phyloP scores from a whole-genome alignment of 768 basidiomycete species.

The Boletus coccyginus region DNA sequence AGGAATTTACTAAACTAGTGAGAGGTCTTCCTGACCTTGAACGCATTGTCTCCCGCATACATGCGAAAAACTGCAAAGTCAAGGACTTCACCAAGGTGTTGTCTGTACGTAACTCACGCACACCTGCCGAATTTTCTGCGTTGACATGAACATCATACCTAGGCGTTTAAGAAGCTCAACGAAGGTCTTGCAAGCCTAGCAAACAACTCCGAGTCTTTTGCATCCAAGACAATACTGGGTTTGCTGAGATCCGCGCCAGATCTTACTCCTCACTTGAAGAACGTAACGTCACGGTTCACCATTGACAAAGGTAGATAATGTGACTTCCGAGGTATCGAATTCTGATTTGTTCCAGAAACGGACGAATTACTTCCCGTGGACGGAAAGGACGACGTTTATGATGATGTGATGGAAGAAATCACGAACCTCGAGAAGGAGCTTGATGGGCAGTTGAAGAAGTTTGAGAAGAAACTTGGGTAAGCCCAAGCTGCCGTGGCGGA shows the following conservation, averaged over 20 bases:
- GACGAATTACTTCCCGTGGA: conserved; percentile 74
- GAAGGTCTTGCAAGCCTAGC: conserved; percentile 62
- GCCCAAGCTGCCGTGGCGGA: conserved; percentile 4
- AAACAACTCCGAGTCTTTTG: conserved; percentile 67
- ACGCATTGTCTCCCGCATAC: conserved; percentile 91
- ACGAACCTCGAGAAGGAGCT: conserved; percentile 65
- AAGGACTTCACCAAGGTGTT: conserved; percentile 87
- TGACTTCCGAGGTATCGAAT: conserved; percentile 8
- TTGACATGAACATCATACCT: conserved; percentile 5
- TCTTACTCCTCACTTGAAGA: conserved; percentile 63
- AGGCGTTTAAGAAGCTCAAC: conserved; percentile 78
- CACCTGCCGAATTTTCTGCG: not conserved
- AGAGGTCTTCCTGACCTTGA: conserved; percentile 90
- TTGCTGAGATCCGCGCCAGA: conserved; percentile 82
- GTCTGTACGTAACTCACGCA: conserved; percentile 42
- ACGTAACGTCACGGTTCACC: conserved; percentile 67
- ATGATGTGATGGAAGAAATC: conserved; percentile 73
- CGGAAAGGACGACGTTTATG: conserved; percentile 88
- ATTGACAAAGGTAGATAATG: conserved; percentile 52
- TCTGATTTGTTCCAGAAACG: conserved; percentile 42
- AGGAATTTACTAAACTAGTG: conserved; percentile 68
- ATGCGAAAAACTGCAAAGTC: conserved; percentile 86
- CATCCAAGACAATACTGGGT: conserved; percentile 70
- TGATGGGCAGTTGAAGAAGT: conserved; percentile 60
- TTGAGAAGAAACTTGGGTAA: conserved; percentile 69